Base-by-base conservation (phyloP, 441 rosid species). In the Erodium trifolium region DNA sequence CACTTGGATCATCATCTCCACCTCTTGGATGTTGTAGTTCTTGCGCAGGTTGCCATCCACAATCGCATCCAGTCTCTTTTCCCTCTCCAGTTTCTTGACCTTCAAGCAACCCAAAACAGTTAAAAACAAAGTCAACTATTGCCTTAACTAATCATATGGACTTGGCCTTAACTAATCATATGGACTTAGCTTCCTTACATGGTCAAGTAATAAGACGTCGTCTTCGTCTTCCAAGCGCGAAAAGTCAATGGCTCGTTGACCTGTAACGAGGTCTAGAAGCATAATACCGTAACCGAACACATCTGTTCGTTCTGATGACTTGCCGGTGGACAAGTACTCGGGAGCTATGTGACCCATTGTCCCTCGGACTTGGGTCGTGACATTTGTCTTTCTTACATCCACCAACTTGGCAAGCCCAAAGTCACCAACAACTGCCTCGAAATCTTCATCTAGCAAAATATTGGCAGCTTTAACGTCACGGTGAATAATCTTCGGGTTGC, bases 381-480 rank as follows among this genome's bases (percentile, higher is more conserved):
- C 91, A 18, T 91, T 96, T 0, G 97, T 87, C 23, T 91, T 96
- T 59, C 70, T 74, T 68, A 91, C 96, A 80, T 93, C 95, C 64
- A 93, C 76, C 63, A 89, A 81, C 76, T 93, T 93, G 45, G 98
- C 98, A 63, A 93, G 75, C 10, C 98, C 98, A 19, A 93, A 93
- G 79, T 93, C 98, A 2, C 98, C 97, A 39, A 93, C 98, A 49
- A 23, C 27, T 23, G 27, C 27, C 2, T 23, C 27, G 27, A 23
- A 23, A 23, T 23, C 27, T 23, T 23, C 98, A 77, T 93, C 98
- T 6, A 93, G 92, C 72, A 93, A 81, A 70, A 93, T 85, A 65
- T 93, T 93, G 9, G 98, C 98, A 3, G 98, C 98, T 80, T 93
- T 93, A 6, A 93, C 98, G 77, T 93, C 98, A 14, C 98, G 83